Evolutionary conservation across 2,329 filamentous ascomycete genomes (phyloP).

Genomic region (Neurospora sp.): DNA sequence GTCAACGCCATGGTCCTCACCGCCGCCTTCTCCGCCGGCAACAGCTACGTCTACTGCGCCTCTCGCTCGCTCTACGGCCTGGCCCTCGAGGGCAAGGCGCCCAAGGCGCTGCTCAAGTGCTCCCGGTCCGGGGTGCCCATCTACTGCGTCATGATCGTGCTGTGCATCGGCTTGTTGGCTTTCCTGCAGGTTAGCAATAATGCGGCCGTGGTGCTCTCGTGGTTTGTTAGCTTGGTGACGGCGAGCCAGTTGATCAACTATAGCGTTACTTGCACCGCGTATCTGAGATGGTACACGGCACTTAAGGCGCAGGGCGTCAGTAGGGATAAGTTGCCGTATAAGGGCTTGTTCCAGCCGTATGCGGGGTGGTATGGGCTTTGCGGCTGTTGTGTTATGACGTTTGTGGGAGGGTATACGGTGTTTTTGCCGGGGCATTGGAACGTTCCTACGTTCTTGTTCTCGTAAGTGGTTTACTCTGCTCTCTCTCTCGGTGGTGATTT

Average conservation of each 20-base stretch:
- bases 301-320: slow-evolving; percentile 37
- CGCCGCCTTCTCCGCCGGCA: slow-evolving; percentile 28
- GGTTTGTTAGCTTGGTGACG: slow-evolving; percentile 28
- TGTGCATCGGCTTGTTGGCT: slow-evolving; percentile 25
- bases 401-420: slow-evolving; percentile 48
- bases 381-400: slow-evolving; percentile 39
- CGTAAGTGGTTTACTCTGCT: slow-evolving; percentile 13
- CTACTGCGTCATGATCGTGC: slow-evolving; percentile 23
- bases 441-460: slow-evolving; percentile 23
- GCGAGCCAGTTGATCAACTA: slow-evolving; percentile 33
- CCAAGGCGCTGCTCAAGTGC: slow-evolving; percentile 30
- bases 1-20: slow-evolving; percentile 42
- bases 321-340: slow-evolving; percentile 36
- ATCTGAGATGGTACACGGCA: slow-evolving; percentile 40
- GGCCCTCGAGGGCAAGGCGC: slow-evolving; percentile 38
- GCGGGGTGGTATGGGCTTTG: slow-evolving; percentile 38
- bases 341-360: slow-evolving; percentile 40
- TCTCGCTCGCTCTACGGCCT: slow-evolving; percentile 42
- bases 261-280: slow-evolving; percentile 35
- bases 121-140: slow-evolving; percentile 36
- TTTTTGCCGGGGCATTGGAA: slow-evolving; percentile 23
- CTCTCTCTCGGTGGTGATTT: background rate
- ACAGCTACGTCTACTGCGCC: slow-evolving; percentile 42
- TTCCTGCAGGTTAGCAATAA: slow-evolving; percentile 29
- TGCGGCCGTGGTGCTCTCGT: slow-evolving; percentile 30